Evolutionary conservation across 257 asterid species (phyloP), one percentile per base, ranked within the genome.

Genomic region (Cynanchum wilfordii): DNA sequence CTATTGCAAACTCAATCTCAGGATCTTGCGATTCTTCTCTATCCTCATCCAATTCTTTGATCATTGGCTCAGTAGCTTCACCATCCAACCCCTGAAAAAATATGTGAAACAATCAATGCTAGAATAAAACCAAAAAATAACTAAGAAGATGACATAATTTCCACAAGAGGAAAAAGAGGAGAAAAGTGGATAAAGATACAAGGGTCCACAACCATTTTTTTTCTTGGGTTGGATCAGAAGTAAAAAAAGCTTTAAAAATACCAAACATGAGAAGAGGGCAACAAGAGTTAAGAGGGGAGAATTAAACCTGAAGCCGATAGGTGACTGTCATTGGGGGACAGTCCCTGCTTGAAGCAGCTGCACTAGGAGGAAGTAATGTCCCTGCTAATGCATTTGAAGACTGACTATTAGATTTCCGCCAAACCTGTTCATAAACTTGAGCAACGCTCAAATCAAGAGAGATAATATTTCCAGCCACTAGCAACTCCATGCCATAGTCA

Each of bases 1-100:
- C 87, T 74, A 95, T 95, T 49, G 97, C 96, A 81, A 95, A 95
- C 85, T 95, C 99, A 77, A 95, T 86, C 86, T 95, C 99, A 76
- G 99, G 99, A 82, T 95, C 99, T 85, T 95, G 99, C 52, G 97
- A 84, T 87, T 95, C 99, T 85, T 95, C 99, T 77, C 98, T 85
- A 78, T 95, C 99, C 84, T 95, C 99, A 40, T 95, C 99, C 66
- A 95, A 76, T 82, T 95, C 99, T 85, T 95, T 95, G 82, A 95
- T 95, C 99, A 95, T 95, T 77, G 99, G 99, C 82, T 95, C 99
- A 30, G 99, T 95, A 77, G 99, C 99, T 86, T 95, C 99, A 76
- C 99, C 99, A 84, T 95, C 99, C 83, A 95, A 84, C 57, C 99
- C 99, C 99, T 95, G 84, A 73, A 84, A 58, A 33, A 1, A 47